phyloP scores from a whole-genome alignment of 106 monocot species.

The Dioscorea zingiberensis region DNA sequence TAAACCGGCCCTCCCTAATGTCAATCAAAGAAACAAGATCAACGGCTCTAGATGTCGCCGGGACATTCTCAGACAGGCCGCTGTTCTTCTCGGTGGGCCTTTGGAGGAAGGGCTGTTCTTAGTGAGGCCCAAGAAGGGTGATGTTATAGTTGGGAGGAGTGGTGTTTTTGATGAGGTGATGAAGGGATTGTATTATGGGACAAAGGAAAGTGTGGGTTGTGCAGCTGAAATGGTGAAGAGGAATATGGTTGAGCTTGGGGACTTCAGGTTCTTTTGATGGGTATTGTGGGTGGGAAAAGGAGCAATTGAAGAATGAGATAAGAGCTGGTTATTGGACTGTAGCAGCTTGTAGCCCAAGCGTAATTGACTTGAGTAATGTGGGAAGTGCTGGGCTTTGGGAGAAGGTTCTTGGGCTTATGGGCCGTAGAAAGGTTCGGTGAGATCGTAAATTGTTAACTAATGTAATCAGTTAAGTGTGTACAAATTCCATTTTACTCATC shows the following conservation, averaged over 20 bases:
- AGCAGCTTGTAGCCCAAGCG: conserved; percentile 61
- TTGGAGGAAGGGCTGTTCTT: conserved; percentile 64
- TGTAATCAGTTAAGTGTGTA: too few species aligned
- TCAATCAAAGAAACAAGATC: conserved; percentile 80
- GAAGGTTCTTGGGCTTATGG: conserved; percentile 57
- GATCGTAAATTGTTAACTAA: too few species aligned
- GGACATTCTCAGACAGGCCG: conserved; percentile 53
- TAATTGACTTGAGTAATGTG: conserved; percentile 27
- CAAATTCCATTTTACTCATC: too few species aligned
- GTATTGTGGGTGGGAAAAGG: conserved; percentile 78
- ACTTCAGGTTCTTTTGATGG: conserved; percentile 89
- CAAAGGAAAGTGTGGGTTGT: conserved; percentile 74
- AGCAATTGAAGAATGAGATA: conserved; percentile 68
- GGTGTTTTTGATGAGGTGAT: conserved; percentile 86
- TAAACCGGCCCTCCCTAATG: conserved; percentile 89
- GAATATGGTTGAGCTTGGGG: conserved; percentile 42
- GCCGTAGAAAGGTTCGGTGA: conserved; percentile 64
- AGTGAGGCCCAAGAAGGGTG: conserved; percentile 20
- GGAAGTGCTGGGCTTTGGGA: conserved; percentile 60
- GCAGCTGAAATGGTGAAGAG: conserved; percentile 88
- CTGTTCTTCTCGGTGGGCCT: conserved; percentile 86
- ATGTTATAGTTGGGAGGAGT: conserved; percentile 31
- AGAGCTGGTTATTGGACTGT: conserved; percentile 67
- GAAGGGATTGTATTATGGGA: conserved; percentile 73
- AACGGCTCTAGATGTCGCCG: conserved; percentile 28